Percentiles rank a stretch among this genome's conserved stretches.
These are phyloP conservation scores for Phytopythium kandeliae DNA, from an alignment of 352 stramenopile genomes.

Conservation along the genomic window DNA sequence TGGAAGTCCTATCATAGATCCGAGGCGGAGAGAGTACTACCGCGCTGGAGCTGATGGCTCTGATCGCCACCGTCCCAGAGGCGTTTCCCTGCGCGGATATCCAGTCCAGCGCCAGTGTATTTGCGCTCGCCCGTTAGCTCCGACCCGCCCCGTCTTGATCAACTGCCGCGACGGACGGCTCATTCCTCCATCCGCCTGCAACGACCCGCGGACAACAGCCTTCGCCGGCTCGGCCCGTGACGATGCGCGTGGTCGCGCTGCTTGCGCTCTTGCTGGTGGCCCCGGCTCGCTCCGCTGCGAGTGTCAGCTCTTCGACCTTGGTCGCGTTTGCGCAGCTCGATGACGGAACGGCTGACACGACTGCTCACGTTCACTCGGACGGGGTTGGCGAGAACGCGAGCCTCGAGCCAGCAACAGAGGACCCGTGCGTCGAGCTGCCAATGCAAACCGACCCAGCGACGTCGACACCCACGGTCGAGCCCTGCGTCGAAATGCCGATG, in stretches of 20 bases:
- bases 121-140: neutral
- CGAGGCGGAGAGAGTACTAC: too few relatives aligned
- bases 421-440: neutral
- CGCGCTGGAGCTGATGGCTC: neutral
- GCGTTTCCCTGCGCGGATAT: neutral
- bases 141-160: neutral
- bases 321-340: neutral
- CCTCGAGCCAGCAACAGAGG: neutral
- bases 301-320: neutral
- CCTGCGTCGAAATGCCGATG: conserved; percentile 1
- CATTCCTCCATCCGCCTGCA: conserved; percentile 1
- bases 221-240: neutral
- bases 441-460: neutral
- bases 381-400: neutral
- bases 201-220: neutral
- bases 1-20: too few relatives aligned
- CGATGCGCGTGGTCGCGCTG: neutral
- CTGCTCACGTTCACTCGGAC: neutral
- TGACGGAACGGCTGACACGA: neutral
- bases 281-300: neutral
- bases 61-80: neutral
- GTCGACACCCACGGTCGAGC: neutral
- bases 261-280: neutral
- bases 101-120: neutral
- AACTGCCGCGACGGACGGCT: neutral